A percentile compares a stretch with the other conserved stretches of the same genome.
Conservation (phyloP, 768 basidiomycete genomes). For the Boletus rex-veris region DNA sequence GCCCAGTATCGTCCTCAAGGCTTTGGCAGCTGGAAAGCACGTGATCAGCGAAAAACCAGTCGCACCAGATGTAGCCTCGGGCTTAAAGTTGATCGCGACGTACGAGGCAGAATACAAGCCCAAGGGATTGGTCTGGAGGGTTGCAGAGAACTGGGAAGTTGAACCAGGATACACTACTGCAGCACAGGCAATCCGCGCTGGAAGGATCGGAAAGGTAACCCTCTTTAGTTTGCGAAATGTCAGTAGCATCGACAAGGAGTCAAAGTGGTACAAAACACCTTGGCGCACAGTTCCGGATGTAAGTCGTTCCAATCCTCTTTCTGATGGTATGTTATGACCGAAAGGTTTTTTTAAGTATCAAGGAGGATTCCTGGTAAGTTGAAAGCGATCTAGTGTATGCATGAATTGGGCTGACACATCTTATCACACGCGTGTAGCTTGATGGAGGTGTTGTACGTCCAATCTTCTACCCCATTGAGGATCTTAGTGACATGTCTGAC, state of each 20-base stretch:
- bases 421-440: slow-evolving; percentile 41
- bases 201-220: slow-evolving; percentile 68
- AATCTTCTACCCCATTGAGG: background rate
- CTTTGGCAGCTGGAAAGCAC: slow-evolving; percentile 76
- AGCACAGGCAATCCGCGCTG: slow-evolving; percentile 46
- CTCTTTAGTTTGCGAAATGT: slow-evolving; percentile 60
- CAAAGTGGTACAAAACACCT: slow-evolving; percentile 76
- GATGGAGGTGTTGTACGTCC: slow-evolving; percentile 73
- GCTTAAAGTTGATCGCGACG: slow-evolving; percentile 57
- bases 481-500: background rate
- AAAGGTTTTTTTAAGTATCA: slow-evolving; percentile 48
- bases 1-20: slow-evolving; percentile 61
- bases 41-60: slow-evolving; percentile 89
- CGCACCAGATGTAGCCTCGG: slow-evolving; percentile 63
- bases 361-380: slow-evolving; percentile 76
- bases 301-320: slow-evolving; percentile 26
- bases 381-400: background rate
- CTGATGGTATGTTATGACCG: background rate
- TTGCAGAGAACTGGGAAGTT: slow-evolving; percentile 75
- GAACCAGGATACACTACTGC: slow-evolving; percentile 52
- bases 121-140: slow-evolving; percentile 72
- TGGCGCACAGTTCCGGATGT: slow-evolving; percentile 85
- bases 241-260: slow-evolving; percentile 54
- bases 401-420: background rate
- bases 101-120: slow-evolving; percentile 65